Base-by-base conservation (phyloP, 805 yeast species). In the Wickerhamomyces ciferrii region DNA sequence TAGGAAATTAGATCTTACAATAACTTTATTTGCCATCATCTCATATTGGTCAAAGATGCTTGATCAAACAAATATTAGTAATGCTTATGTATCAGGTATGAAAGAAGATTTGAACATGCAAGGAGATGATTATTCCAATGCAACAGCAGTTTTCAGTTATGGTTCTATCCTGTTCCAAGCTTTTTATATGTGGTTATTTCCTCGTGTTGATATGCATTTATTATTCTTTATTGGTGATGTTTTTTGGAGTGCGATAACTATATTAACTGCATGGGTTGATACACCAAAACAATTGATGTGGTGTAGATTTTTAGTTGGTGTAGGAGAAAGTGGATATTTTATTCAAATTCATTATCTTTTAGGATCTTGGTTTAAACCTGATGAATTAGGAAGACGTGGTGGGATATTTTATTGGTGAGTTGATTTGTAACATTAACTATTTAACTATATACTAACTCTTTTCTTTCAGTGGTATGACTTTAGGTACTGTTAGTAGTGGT, bases 11-110 rank as follows among this genome's bases (percentile, higher is more conserved):
- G 87, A 81, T 53, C 46, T 77, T 8, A 56, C 79, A 36, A 63
- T 83, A 44, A 70, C 79, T 15, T 63, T 73, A 39, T 80, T 79
- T 53, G 72, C 83, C 8, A 74, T 81, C 55, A 61, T 79, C 52
- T 74, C 78, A 11, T 81, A 82, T 63, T 84, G 86, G 86, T 78
- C 83, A 42, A 82, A 82, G 57, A 77, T 78, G 46, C 66, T 84
- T 42, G 89, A 84, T 56, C 71, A 71, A 44, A 67, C 77, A 41
- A 83, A 83, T 59, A 65, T 78, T 45, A 75, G 76, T 40, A 80
- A 80, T 56, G 89, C 89, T 1, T 84, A 82, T 53, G 79, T 79
- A 32, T 74, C 82, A 21, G 81, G 84, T 18, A 72, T 84, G 78
- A 67, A 73, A 51, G 79, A 76, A 53, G 81, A 71, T 44, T 66